phyloP scores from a whole-genome alignment of 768 basidiomycete species.

The Termitomyces sp. region DNA sequence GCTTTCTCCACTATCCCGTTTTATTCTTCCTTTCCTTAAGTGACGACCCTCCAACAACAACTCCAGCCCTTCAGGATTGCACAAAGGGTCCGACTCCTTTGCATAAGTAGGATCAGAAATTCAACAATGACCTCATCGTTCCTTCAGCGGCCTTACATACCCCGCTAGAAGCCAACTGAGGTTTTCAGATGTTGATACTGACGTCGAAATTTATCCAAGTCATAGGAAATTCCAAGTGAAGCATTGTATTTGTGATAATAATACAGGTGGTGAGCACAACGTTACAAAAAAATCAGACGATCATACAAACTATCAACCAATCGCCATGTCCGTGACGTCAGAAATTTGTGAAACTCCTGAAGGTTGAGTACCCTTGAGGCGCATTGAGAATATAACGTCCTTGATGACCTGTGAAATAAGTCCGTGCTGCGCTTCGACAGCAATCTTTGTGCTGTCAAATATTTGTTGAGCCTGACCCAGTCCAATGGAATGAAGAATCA shows the following conservation, averaged over 20 bases:
- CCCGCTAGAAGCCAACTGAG: not conserved
- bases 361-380: constrained; percentile 29
- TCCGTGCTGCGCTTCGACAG: constrained; percentile 90
- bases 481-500: not conserved
- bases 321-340: constrained; percentile 45
- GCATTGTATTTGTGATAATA: not conserved
- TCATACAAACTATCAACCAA: constrained; percentile 30
- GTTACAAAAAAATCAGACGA: not conserved
- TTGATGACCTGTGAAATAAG: constrained; percentile 93
- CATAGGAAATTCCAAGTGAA: not conserved
- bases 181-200: not conserved
- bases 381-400: constrained; percentile 82
- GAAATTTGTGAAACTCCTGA: constrained; percentile 26
- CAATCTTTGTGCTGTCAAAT: constrained; percentile 71
- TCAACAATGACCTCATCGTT: not conserved
- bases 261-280: not conserved
- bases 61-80: not conserved
- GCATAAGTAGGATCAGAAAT: not conserved
- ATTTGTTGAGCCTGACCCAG: not conserved
- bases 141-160: no score
- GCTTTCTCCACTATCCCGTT: no score
- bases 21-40: not conserved
- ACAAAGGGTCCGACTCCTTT: not conserved
- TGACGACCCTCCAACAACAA: not conserved
- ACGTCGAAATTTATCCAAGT: not conserved